Evolutionary conservation across 768 basidiomycete species (phyloP).

Genomic region (Mycena metata): DNA sequence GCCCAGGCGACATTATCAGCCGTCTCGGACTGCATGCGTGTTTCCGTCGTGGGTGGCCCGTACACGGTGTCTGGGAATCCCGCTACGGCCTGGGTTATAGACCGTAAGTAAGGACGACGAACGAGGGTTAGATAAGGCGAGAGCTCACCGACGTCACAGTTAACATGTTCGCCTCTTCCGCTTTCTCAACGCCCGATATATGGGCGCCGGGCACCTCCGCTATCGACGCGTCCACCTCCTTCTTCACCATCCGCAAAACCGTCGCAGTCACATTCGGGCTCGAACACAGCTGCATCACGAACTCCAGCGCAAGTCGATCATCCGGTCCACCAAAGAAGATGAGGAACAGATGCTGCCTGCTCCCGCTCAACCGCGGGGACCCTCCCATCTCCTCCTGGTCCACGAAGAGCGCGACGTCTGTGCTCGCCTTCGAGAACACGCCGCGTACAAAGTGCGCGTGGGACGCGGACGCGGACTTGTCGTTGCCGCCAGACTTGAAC

Average conservation of each 20-base stretch:
- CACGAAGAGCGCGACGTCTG: slow-evolving; percentile 88
- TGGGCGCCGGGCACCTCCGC: slow-evolving; percentile 46
- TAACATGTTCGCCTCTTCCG: slow-evolving; percentile 54
- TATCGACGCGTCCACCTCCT: slow-evolving; percentile 48
- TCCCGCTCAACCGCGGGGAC: slow-evolving; percentile 41
- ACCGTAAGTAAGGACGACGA: not conserved
- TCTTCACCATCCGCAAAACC: slow-evolving; percentile 74
- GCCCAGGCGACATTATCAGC: slow-evolving; percentile 87
- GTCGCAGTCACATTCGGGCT: slow-evolving; percentile 79
- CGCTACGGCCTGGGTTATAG: slow-evolving; percentile 46
- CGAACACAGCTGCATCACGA: slow-evolving; percentile 87
- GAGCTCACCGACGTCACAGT: slow-evolving; percentile 64
- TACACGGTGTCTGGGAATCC: slow-evolving; percentile 80
- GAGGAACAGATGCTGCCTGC: slow-evolving; percentile 78
- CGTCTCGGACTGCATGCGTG: slow-evolving; percentile 81
- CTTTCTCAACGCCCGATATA: slow-evolving; percentile 41
- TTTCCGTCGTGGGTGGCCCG: slow-evolving; percentile 72
- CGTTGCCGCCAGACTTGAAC: slow-evolving; percentile 57
- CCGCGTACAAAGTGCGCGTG: slow-evolving; percentile 90
- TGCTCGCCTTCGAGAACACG: slow-evolving; percentile 78
- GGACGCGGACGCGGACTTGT: slow-evolving; percentile 62
- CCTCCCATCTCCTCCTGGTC: slow-evolving; percentile 65
- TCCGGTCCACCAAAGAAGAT: slow-evolving; percentile 97
- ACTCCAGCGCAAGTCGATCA: slow-evolving; percentile 87
- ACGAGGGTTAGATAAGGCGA: not conserved